Base-by-base conservation (phyloP, 1,284 basidiomycete genomes). In the Puccinia triticina region DNA sequence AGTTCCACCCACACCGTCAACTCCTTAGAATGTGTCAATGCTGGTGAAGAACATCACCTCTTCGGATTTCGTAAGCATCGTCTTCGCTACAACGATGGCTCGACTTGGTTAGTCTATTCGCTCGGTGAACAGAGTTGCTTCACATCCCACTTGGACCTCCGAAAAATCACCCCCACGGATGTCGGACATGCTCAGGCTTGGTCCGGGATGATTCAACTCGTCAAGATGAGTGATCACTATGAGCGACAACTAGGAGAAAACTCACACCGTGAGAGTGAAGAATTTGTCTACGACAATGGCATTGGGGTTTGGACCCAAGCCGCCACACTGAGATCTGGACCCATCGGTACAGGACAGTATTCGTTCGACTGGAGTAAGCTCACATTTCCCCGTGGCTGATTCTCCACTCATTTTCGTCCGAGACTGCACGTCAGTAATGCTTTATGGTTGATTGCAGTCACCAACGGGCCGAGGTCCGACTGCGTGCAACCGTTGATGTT, bases 331-430 rank as follows among this genome's bases (percentile, higher is more conserved):
- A 82, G 59, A 26, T 82, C 80, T 34, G 80, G 73, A 21, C 29
- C 73, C 29, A 75, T 73, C 1, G 59, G 64, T 5, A 75, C 80
- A n/a, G 80, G 80, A 37, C 29, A 50, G 16, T 82, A 82, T 57
- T 82, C 72, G 61, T 82, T 82, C 50, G 64, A 82, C 34, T 82
- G 80, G 80, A 66, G 80, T 82, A 82, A 73, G 59, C 55, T 23
- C 23, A 57, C n/a, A 55, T 59, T 53, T 72, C 43, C 11, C 29
- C 34, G 0, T 43, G 18, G 21, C 11, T 55, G 11, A 3, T 11
- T 7, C 11, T 81, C 14, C 7, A n/a, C 16, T 69, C 8, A 12
- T 1, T 46, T 48, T 69, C 1, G 40, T 57, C 23, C 43, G 12
- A 43, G 10, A 40, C 11, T n/a, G 34, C 66, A 48, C 18, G 61